Conservation (phyloP, 345 rosid species). For the Alliaria petiolata region DNA sequence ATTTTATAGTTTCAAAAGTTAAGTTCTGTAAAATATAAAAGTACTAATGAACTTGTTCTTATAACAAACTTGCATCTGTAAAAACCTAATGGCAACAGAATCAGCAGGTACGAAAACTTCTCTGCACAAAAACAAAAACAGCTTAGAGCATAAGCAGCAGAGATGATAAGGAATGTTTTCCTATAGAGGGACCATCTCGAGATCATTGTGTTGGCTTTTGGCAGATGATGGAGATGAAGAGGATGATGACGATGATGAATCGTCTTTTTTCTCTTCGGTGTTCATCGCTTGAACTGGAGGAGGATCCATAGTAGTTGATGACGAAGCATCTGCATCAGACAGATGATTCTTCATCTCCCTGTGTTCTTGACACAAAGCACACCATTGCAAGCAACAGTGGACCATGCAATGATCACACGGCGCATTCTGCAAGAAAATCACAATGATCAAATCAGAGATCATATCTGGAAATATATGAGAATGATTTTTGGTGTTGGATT, state of each 20-base stretch:
- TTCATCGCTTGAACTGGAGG: constrained; percentile 80
- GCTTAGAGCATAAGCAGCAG: constrained; percentile 24
- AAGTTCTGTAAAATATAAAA: background rate
- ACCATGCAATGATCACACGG: constrained; percentile 67
- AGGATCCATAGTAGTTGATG: constrained; percentile 55
- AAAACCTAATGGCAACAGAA: constrained; percentile 5
- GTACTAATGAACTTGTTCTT: constrained; percentile 15
- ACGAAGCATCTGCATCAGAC: constrained; percentile 41
- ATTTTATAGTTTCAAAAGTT: too few relatives aligned
- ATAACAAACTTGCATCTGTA: constrained; percentile 1
- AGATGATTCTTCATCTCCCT: constrained; percentile 88
- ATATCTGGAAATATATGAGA: background rate
- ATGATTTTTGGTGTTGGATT: background rate
- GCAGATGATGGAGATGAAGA: constrained; percentile 41
- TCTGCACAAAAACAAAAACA: constrained; percentile 1
- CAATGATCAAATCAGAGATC: background rate
- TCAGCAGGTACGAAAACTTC: constrained; percentile 27
- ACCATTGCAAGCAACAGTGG: too few relatives aligned
- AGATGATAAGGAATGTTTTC: background rate
- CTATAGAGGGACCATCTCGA: constrained; percentile 59
- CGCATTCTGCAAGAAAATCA: constrained; percentile 48
- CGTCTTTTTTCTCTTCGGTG: constrained; percentile 32
- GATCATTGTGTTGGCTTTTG: constrained; percentile 33
- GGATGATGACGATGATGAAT: constrained; percentile 21
- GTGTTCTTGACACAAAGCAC: constrained; percentile 86